Evolutionary conservation across 148 eudicot species (phyloP).

Genomic region (Cornus florida): DNA sequence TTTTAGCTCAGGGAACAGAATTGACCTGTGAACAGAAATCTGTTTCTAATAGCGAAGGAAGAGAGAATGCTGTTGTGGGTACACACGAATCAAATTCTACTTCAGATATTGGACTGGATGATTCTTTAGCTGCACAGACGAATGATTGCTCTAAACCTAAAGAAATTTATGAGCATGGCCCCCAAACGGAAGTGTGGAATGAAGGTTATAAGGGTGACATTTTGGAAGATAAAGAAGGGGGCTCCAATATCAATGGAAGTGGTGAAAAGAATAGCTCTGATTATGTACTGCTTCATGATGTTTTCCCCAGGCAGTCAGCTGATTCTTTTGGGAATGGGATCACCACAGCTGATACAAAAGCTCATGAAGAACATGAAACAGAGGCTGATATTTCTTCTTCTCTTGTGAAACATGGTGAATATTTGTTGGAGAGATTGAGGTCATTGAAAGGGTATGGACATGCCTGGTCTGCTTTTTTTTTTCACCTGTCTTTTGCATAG

Average conservation of each 20-base stretch:
- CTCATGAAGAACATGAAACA: constrained; percentile 29
- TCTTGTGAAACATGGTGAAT: constrained; percentile 54
- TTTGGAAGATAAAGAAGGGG: constrained; percentile 15
- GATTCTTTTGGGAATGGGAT: constrained; percentile 19
- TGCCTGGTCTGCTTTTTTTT: background rate
- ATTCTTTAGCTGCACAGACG: constrained; percentile 14
- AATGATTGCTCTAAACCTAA: constrained; percentile 23
- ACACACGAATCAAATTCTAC: constrained; percentile 18
- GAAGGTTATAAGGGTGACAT: constrained; percentile 18
- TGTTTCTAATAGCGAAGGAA: constrained; percentile 31
- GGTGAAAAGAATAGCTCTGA: constrained; percentile 24
- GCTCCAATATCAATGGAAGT: constrained; percentile 13
- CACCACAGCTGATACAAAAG: constrained; percentile 20
- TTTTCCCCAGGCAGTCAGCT: constrained; percentile 13
- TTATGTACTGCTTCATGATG: constrained; percentile 26
- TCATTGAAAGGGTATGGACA: constrained; percentile 46
- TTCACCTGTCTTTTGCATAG: background rate
- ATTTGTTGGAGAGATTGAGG: constrained; percentile 64
- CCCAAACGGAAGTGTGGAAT: constrained; percentile 22
- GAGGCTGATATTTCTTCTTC: constrained; percentile 42
- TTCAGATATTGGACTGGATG: constrained; percentile 20
- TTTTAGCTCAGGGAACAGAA: constrained; percentile 48
- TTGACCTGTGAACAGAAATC: constrained; percentile 28
- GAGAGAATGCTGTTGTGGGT: constrained; percentile 23
- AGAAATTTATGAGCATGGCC: constrained; percentile 21